Evolutionary conservation across 345 rosid species (phyloP).

Genomic region (Hirschfeldia incana): DNA sequence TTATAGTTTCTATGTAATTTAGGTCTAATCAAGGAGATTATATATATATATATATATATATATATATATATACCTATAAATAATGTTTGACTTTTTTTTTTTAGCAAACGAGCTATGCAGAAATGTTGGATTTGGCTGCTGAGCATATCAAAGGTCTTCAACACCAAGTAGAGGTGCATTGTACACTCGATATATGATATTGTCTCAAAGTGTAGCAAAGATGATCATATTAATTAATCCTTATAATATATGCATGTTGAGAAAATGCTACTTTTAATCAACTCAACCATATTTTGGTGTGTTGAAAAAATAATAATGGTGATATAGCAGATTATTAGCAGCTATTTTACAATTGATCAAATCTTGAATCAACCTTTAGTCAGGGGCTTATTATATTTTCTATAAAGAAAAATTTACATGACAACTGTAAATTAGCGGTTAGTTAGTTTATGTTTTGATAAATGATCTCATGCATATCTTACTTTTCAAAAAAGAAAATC

Average conservation of each 20-base stretch:
- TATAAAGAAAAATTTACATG: neutral
- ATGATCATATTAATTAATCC: neutral
- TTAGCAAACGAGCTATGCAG: conserved; percentile 96
- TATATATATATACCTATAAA: neutral
- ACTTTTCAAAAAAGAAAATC: neutral
- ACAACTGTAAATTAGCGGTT: neutral
- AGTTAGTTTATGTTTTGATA: neutral
- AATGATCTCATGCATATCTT: neutral
- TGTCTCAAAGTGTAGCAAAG: conserved; percentile 5
- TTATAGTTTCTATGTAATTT: neutral
- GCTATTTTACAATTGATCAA: neutral
- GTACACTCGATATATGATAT: neutral
- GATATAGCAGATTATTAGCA: neutral
- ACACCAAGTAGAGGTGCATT: conserved; percentile 82
- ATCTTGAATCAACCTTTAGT: neutral
- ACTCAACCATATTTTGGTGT: neutral
- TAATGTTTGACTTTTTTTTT: neutral
- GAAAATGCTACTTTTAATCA: neutral
- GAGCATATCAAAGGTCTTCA: conserved; percentile 95
- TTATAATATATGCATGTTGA: neutral
- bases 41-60: neutral
- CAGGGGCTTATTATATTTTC: neutral
- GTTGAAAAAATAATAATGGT: neutral
- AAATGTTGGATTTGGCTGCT: conserved; percentile 96
- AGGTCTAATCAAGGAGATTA: neutral